Percentiles rank a stretch among this genome's conserved stretches.
Conservation (phyloP, 2,329 filamentous ascomycete genomes). For the Penicillium sp. region DNA sequence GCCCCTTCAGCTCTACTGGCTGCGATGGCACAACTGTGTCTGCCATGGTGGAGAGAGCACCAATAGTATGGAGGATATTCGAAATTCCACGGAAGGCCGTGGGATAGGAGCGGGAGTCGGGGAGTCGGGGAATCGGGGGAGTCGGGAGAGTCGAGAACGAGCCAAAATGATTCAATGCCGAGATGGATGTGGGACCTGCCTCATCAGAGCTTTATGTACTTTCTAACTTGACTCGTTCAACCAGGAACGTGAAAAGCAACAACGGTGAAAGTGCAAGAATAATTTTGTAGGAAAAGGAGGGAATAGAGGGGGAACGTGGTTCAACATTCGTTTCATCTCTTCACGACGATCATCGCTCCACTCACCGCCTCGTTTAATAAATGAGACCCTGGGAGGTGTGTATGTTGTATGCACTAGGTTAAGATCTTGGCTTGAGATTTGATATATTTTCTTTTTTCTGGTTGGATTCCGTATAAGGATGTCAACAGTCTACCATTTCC, state of each 20-base stretch:
- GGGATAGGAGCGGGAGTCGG: background rate
- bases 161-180: slow-evolving; percentile 2
- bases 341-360: slow-evolving; percentile 6
- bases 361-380: slow-evolving; percentile 9
- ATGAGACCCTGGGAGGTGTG: background rate
- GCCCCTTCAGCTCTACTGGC: slow-evolving; percentile 24
- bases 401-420: background rate
- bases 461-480: background rate
- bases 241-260: slow-evolving; percentile 3
- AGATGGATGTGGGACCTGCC: slow-evolving; percentile 6
- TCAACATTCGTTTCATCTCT: slow-evolving; percentile 16
- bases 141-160: background rate
- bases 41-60: slow-evolving; percentile 25
- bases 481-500: slow-evolving; percentile 5
- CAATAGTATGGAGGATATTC: background rate
- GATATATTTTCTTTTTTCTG: background rate
- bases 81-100: background rate
- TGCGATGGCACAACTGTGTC: slow-evolving; percentile 23
- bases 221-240: slow-evolving; percentile 3
- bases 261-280: background rate
- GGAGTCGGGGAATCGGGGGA: background rate
- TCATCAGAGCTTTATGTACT: slow-evolving; percentile 1
- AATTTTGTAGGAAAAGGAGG: slow-evolving; percentile 1
- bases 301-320: slow-evolving; percentile 12
- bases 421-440: background rate